Conservation (phyloP, 2,329 filamentous ascomycete genomes). For the Cladophialophora chaetospira region DNA sequence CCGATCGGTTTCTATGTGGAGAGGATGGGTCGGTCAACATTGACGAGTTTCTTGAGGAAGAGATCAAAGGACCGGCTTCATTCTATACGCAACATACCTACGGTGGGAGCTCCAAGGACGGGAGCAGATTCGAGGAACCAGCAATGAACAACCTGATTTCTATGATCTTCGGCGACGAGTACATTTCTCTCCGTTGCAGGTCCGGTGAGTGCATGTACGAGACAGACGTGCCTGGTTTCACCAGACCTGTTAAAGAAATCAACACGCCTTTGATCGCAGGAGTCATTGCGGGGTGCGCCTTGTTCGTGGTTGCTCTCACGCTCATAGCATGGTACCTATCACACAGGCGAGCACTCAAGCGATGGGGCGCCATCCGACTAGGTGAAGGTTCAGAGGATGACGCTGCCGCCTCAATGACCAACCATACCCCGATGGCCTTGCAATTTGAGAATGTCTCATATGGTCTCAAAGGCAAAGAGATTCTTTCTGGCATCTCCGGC, state of each 20-base stretch:
- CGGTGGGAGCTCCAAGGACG: constrained; percentile 61
- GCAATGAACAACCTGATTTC: constrained; percentile 90
- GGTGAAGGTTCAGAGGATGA: constrained; percentile 88
- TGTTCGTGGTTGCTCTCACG: constrained; percentile 88
- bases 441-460: constrained; percentile 90
- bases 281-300: constrained; percentile 80
- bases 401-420: constrained; percentile 78
- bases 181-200: constrained; percentile 78
- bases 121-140: constrained; percentile 86
- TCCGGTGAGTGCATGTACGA: constrained; percentile 91
- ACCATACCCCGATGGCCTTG: constrained; percentile 87
- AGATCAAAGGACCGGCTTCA: constrained; percentile 82
- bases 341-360: constrained; percentile 62
- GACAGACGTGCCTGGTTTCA: constrained; percentile 89
- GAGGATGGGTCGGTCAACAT: constrained; percentile 90
- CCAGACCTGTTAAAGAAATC: constrained; percentile 85
- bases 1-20: constrained; percentile 90
- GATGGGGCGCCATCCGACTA: constrained; percentile 73
- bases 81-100: constrained; percentile 69
- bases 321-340: constrained; percentile 85
- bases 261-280: constrained; percentile 95
- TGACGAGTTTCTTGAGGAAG: constrained; percentile 78
- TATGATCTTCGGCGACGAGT: constrained; percentile 85
- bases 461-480: constrained; percentile 81
- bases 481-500: constrained; percentile 77